Evolutionary conservation across 345 rosid species (phyloP).

Genomic region (sweet orange (Citrus sinensis)): DNA sequence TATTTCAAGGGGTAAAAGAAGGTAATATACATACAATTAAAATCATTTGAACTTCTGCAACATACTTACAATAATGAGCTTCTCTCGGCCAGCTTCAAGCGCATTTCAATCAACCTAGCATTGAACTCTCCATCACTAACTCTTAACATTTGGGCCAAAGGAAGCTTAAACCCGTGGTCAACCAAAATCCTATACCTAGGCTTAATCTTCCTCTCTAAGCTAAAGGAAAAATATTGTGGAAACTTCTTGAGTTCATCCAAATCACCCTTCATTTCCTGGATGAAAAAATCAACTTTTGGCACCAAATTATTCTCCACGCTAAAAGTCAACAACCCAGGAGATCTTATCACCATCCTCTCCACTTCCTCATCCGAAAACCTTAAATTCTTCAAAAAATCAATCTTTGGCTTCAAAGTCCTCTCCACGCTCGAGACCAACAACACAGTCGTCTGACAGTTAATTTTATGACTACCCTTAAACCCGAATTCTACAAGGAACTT

Average conservation of each 20-base stretch:
- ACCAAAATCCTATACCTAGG: constrained; percentile 67
- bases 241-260: constrained; percentile 59
- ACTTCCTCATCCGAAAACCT: constrained; percentile 57
- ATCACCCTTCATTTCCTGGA: constrained; percentile 60
- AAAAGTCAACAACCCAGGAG: constrained; percentile 68
- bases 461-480: constrained; percentile 37
- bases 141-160: constrained; percentile 70
- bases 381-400: constrained; percentile 43
- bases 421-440: constrained; percentile 67
- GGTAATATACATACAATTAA: not conserved
- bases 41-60: not conserved
- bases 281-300: constrained; percentile 64
- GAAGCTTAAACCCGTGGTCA: constrained; percentile 51
- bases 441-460: constrained; percentile 50
- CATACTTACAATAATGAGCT: constrained; percentile 14
- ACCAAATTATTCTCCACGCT: constrained; percentile 66
- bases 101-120: constrained; percentile 52
- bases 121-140: constrained; percentile 78
- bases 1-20: not conserved
- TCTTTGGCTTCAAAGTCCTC: constrained; percentile 52
- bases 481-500: constrained; percentile 54
- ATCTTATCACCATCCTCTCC: constrained; percentile 64
- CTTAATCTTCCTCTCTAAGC: constrained; percentile 82
- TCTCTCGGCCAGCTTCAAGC: constrained; percentile 31
- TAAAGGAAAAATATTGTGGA: constrained; percentile 89